Evolutionary conservation across 768 basidiomycete genomes (phyloP), one percentile per base, ranked within the genome.

Genomic region (Lepiota venenata): DNA sequence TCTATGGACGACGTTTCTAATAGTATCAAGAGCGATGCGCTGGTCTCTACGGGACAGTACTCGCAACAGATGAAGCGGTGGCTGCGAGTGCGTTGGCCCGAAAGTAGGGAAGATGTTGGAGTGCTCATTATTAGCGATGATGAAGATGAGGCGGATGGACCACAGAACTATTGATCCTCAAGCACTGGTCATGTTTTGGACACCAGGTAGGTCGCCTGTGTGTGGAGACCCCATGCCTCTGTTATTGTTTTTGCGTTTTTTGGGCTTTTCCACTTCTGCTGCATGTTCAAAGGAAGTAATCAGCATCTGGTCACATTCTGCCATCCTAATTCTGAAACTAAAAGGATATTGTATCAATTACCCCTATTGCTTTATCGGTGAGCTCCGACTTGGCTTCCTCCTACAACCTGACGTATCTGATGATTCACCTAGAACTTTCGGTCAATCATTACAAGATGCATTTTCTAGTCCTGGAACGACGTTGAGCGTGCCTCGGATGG

Each of bases 91-190:
- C 67, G 67, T 36, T 83, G 82, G 82, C 80, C 79, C 16, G 74
- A 71, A 44, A 73, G 69, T 54, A 61, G 64, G 48, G 69, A 72
- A 44, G 71, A 74, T 36, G 66, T 66, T 18, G 71, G 73, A 39
- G 69, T 82, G 52, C 63, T 82, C 50, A 73, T 77, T 36, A 64
- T 82, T 58, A 82, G 79, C 62, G 79, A 80, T 58, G 78, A 79
- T 49, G 76, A 78, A 56, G 73, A 74, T 21, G 71, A 74, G 40
- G 65, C 67, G 38, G 63, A 64, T 38, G 63, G 63, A 36, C 16
- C 25, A 7, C 4, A 27, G 16, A 14, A 29, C 21, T 4, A 29
- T 15, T 41, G 40, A 32, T 32, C 10, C 10, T 4, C 32, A 2
- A 32, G 3, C 32, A 32, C 10, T 32, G 32, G 32, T 3, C 32